Conservation (phyloP, 2,329 filamentous ascomycete species). For the Zasmidium cellare region DNA sequence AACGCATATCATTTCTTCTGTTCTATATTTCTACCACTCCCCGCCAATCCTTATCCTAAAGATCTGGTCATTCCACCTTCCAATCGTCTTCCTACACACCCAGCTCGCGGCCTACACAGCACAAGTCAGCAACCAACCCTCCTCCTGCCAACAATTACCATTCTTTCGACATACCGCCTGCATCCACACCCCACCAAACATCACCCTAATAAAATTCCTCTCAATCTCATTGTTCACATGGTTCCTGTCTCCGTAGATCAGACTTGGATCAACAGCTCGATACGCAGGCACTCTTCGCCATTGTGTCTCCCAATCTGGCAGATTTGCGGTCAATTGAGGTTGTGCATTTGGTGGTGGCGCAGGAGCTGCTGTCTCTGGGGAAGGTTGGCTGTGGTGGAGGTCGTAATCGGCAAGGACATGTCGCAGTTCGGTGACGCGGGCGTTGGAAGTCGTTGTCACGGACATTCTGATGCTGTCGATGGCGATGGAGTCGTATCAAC, state of each 20-base stretch:
- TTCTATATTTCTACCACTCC: no score
- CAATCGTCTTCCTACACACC: conserved; percentile 53
- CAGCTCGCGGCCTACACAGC: conserved; percentile 40
- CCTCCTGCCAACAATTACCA: neutral
- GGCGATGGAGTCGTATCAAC: neutral
- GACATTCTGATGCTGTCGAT: conserved; percentile 36
- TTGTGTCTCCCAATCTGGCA: conserved; percentile 48
- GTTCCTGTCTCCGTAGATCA: conserved; percentile 44
- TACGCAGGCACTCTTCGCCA: conserved; percentile 51
- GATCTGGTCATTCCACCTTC: conserved; percentile 49
- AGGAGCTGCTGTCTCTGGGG: conserved; percentile 26
- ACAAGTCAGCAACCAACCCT: conserved; percentile 9
- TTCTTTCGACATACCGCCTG: conserved; percentile 43
- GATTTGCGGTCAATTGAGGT: conserved; percentile 30
- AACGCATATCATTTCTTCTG: neutral
- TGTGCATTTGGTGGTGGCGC: conserved; percentile 34
- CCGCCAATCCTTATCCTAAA: conserved; percentile 57
- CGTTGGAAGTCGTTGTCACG: conserved; percentile 45
- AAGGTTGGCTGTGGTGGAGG: conserved; percentile 41
- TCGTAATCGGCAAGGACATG: conserved; percentile 49
- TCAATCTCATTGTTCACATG: conserved; percentile 48
- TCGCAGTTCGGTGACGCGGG: conserved; percentile 37
- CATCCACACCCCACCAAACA: conserved; percentile 50
- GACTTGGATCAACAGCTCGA: conserved; percentile 46
- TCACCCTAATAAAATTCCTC: conserved; percentile 49